These are phyloP conservation scores for Colletotrichum acutatum DNA, from an alignment of 2,329 filamentous ascomycete species.

Conservation along the genomic window DNA sequence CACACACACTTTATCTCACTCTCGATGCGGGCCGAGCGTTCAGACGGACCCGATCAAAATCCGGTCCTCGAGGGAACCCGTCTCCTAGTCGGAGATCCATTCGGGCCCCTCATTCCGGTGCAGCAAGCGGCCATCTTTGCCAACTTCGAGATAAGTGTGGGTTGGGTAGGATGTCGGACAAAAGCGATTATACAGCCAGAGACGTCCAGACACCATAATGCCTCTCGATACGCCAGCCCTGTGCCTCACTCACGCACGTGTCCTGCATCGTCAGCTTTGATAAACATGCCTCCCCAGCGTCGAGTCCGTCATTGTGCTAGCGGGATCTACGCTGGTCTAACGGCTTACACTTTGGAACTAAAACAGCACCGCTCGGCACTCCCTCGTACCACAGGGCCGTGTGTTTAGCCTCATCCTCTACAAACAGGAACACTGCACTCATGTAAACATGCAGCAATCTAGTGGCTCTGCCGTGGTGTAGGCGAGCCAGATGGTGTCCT, in stretches of 20 bases:
- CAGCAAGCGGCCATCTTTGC: background rate
- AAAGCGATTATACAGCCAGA: background rate
- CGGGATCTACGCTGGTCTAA: slow-evolving; percentile 32
- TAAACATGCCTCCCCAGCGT: slow-evolving; percentile 19
- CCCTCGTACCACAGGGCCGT: slow-evolving; percentile 25
- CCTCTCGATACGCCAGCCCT: background rate
- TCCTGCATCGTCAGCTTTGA: slow-evolving; percentile 24
- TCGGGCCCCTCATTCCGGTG: background rate
- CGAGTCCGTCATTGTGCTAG: slow-evolving; percentile 16
- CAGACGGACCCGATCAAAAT: slow-evolving; percentile 11
- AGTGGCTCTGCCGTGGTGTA: slow-evolving; percentile 1
- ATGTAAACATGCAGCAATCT: slow-evolving; percentile 1
- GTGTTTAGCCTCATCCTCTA: slow-evolving; percentile 30
- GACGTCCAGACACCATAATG: background rate
- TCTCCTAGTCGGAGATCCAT: slow-evolving; percentile 15
- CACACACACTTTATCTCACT: background rate
- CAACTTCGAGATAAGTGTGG: background rate
- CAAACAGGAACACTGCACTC: slow-evolving; percentile 6
- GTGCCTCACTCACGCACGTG: slow-evolving; percentile 8
- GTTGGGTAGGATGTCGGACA: background rate
- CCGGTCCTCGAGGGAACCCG: background rate
- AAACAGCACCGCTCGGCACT: slow-evolving; percentile 34
- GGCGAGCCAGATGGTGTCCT: slow-evolving; percentile 11
- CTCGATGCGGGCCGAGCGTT: slow-evolving; percentile 17
- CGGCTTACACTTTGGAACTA: slow-evolving; percentile 28